These are phyloP conservation scores for Exophiala phaeomuriformis DNA, from an alignment of 2,329 filamentous ascomycete species.

Conservation along the genomic window DNA sequence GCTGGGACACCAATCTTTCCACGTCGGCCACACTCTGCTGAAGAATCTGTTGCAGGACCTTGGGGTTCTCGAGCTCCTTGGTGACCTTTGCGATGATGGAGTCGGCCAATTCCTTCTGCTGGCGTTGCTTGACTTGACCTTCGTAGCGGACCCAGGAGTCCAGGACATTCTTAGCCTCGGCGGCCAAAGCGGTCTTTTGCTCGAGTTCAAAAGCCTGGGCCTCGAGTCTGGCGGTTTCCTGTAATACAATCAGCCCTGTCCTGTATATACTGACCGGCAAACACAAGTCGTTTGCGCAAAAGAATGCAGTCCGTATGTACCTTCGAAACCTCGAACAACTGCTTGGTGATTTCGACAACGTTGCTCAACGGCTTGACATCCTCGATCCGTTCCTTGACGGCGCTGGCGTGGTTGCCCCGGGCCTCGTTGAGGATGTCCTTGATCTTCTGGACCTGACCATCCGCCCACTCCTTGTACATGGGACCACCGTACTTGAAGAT, in stretches of 20 bases:
- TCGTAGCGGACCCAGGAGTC: constrained; percentile 99
- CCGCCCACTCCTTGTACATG: constrained; percentile 85
- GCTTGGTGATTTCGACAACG: constrained; percentile 95
- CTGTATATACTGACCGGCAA: too few species aligned
- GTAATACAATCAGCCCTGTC: constrained; percentile 1
- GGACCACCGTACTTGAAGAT: constrained; percentile 92
- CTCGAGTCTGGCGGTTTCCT: constrained; percentile 97
- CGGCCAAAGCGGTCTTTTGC: constrained; percentile 85
- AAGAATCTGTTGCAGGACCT: constrained; percentile 92
- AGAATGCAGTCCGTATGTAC: constrained; percentile 41
- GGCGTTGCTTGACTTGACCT: constrained; percentile 95
- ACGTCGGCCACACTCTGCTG: constrained; percentile 94
- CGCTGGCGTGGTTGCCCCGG: constrained; percentile 86
- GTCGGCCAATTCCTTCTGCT: constrained; percentile 93
- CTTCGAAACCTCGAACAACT: constrained; percentile 96
- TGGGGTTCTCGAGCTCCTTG: constrained; percentile 98
- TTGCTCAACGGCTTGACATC: constrained; percentile 90
- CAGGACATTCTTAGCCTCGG: constrained; percentile 89
- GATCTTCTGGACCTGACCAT: constrained; percentile 83
- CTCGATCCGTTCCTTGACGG: constrained; percentile 88
- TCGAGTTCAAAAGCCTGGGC: constrained; percentile 93
- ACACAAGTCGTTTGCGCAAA: too few species aligned
- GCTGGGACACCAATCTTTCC: constrained; percentile 50
- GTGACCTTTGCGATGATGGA: constrained; percentile 92
- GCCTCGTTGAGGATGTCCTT: constrained; percentile 91